Conservation (phyloP, 805 yeast species). For the Wickerhamiella lipophila region DNA sequence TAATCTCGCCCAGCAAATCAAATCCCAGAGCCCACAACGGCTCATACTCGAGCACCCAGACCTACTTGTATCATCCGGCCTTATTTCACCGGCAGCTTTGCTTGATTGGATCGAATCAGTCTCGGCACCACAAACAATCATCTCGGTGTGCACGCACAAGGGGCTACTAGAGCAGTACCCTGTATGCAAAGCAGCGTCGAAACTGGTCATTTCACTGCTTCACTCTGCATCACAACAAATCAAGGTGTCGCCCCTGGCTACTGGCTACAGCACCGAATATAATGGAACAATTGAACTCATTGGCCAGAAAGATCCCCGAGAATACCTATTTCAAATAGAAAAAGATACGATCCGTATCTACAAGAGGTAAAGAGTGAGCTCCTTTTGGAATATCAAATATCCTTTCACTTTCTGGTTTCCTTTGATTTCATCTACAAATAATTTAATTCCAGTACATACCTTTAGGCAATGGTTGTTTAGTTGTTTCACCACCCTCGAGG, state of each 20-base stretch:
- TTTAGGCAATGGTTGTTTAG: constrained; percentile 2
- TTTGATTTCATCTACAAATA: neutral
- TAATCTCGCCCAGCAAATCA: constrained; percentile 5
- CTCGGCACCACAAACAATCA: constrained; percentile 26
- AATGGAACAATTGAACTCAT: neutral
- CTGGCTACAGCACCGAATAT: constrained; percentile 4
- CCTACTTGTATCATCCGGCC: constrained; percentile 35
- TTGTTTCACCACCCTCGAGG: neutral
- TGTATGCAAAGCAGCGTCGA: neutral
- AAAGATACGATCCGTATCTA: neutral
- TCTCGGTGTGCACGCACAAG: constrained; percentile 25
- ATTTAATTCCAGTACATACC: constrained; percentile 9
- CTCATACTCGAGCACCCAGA: constrained; percentile 39
- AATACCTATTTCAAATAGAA: neutral
- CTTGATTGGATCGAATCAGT: constrained; percentile 29
- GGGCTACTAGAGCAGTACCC: neutral
- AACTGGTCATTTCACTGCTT: neutral
- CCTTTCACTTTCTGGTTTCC: too few relatives aligned
- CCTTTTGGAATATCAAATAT: too few relatives aligned
- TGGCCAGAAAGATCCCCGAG: neutral
- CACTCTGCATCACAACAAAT: constrained; percentile 4
- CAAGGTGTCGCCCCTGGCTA: neutral
- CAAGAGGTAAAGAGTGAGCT: neutral
- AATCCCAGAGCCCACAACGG: constrained; percentile 18
- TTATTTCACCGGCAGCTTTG: constrained; percentile 29